Base-by-base conservation (phyloP, 305 asterid species). In the Fraxinus albicans region DNA sequence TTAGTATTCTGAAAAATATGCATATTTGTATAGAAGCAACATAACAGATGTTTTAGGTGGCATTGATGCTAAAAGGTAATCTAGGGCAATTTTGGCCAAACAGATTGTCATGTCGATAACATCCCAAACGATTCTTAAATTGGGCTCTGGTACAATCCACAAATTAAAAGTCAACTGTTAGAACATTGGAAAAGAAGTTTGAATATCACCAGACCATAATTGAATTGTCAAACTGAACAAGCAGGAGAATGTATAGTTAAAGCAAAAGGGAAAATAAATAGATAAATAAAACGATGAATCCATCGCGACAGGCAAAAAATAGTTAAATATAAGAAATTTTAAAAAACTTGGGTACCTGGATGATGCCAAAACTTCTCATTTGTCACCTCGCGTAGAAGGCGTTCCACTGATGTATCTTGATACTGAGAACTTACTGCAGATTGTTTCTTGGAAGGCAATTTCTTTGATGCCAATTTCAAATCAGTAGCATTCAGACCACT, bases 341-440 rank as follows among this genome's bases (percentile, higher is more conserved):
- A 83, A 29, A 83, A 80, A 33, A 47, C 84, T 77, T 78, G 12
- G 42, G 65, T 93, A 95, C 99, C 98, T 95, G 99, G 98, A 87
- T 90, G 93, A 81, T 89, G 94, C 99, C 99, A 97, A 86, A 97
- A 93, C 83, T 91, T 95, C 84, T 95, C 98, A 87, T 89, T 94
- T 58, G 99, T 97, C 88, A 97, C 99, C 90, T 97, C 99, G 12
- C 99, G 98, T 79, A 93, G 81, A 83, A 97, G 97, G 44, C 99
- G 99, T 84, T 97, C 99, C 80, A 97, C 97, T n/a, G 99, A 95
- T 82, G 99, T 87, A 86, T 97, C 99, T 82, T 93, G 98, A 85
- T 92, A 93, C 79, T 50, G 90, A 82, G 89, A 88, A 87, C 87
- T 91, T 70, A 86, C 77, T 19, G 81, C 31, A 80, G 81, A 83